A percentile compares a stretch with the other conserved stretches of the same genome.
Evolutionary conservation across 2,329 filamentous ascomycete genomes (phyloP).

Genomic region (Cordyceps tenuipes): DNA sequence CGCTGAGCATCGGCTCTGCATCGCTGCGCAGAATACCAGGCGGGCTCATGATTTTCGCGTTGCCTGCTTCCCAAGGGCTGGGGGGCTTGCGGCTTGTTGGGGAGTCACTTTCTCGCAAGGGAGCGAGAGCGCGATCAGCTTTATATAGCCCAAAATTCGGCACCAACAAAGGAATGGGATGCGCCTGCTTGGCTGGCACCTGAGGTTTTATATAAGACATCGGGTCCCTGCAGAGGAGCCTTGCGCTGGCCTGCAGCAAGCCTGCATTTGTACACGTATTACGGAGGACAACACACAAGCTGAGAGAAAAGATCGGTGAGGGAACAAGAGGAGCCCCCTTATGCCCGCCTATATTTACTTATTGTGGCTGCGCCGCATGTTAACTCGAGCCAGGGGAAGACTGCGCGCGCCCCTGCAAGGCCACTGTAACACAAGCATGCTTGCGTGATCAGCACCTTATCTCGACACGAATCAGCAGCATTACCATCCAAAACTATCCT

Average conservation of each 20-base stretch:
- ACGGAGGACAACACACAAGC: background rate
- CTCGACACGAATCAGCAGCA: background rate
- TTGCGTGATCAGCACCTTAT: slow-evolving; percentile 7
- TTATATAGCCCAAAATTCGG: background rate
- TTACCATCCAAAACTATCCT: background rate
- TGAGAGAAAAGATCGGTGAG: background rate
- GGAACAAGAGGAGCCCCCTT: background rate
- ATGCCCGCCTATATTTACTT: background rate
- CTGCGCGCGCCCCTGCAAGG: background rate
- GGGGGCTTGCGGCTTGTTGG: background rate
- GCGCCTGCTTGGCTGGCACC: background rate
- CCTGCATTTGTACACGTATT: background rate
- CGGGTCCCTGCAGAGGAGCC: background rate
- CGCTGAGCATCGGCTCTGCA: background rate
- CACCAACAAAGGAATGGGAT: background rate
- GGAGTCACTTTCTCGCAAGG: background rate
- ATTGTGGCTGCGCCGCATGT: too few relatives aligned
- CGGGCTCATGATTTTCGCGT: background rate
- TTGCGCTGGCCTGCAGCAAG: background rate
- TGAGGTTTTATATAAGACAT: background rate
- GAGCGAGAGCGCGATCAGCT: background rate
- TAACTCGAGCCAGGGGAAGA: background rate
- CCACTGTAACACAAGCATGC: background rate
- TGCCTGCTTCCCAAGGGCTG: too few relatives aligned
- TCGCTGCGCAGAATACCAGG: background rate